phyloP scores from a whole-genome alignment of 805 yeast genomes.

The Candida verbasci region DNA sequence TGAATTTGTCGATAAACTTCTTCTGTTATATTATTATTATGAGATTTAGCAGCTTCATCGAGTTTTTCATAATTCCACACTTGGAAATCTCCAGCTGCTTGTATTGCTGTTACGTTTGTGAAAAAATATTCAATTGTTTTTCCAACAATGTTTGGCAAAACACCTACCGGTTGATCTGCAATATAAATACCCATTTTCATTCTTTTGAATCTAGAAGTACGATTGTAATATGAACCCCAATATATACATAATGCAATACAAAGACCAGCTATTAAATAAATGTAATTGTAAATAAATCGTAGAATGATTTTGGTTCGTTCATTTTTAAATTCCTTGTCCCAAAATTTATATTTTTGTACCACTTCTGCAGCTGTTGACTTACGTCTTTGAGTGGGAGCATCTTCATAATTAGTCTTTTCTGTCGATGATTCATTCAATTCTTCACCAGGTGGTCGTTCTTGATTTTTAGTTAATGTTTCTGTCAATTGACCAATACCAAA shows the following conservation, averaged over 20 bases:
- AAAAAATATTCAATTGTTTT: constrained; percentile 18
- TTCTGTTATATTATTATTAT: constrained; percentile 19
- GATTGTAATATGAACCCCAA: constrained; percentile 27
- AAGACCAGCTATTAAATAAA: constrained; percentile 19
- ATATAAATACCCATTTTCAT: constrained; percentile 22
- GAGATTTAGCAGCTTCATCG: constrained; percentile 13
- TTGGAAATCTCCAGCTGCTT: constrained; percentile 20
- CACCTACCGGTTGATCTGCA: constrained; percentile 20
- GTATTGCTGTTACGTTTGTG: constrained; percentile 17
- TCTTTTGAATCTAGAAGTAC: constrained; percentile 16
- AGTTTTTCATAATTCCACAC: constrained; percentile 17
- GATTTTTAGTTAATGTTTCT: too few species aligned
- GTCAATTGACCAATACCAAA: constrained; percentile 11
- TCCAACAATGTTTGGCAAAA: constrained; percentile 22
- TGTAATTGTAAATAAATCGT: constrained; percentile 22
- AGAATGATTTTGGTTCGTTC: constrained; percentile 18
- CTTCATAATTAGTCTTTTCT: too few species aligned
- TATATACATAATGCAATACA: constrained; percentile 22
- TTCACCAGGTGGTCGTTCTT: background rate
- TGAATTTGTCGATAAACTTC: constrained; percentile 27
- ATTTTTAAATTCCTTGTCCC: constrained; percentile 25
- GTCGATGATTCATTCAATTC: too few species aligned
- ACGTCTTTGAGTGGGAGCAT: too few species aligned
- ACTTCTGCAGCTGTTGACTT: constrained; percentile 16
- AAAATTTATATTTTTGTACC: constrained; percentile 21